Evolutionary conservation across 2,329 filamentous ascomycete species (phyloP).

Genomic region (Calonectria naviculata): DNA sequence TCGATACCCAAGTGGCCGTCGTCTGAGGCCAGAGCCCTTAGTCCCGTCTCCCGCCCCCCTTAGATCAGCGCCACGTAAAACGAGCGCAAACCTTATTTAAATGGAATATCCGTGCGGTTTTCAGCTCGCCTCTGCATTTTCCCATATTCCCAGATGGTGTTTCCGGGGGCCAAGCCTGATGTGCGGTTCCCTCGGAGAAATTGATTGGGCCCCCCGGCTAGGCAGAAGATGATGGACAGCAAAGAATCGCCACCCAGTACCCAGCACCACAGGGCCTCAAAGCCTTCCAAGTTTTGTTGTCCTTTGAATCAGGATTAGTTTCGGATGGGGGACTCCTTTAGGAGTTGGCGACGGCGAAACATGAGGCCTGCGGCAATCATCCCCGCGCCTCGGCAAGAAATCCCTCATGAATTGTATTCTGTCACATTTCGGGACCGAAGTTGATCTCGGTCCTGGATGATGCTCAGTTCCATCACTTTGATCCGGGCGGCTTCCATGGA

Average conservation of each 20-base stretch:
- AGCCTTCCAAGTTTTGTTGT: constrained; percentile 3
- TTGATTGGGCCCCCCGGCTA: neutral
- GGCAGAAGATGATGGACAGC: neutral
- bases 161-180: neutral
- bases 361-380: neutral
- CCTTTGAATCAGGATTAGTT: neutral
- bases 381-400: constrained; percentile 1
- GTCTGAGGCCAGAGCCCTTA: constrained; percentile 6
- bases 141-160: constrained; percentile 4
- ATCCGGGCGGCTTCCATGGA: neutral
- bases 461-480: neutral
- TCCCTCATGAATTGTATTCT: neutral
- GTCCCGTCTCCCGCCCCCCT: neutral
- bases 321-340: neutral
- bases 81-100: constrained; percentile 8
- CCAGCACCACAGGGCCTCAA: neutral
- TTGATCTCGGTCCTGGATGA: neutral
- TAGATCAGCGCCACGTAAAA: constrained; percentile 1
- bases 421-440: neutral
- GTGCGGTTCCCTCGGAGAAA: neutral
- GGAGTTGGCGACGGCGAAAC: neutral
- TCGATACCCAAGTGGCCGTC: neutral
- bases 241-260: neutral
- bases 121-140: neutral
- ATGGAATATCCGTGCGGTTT: constrained; percentile 9